Conservation (phyloP, 23 red algal species). For the Gracilaria domingensis region DNA sequence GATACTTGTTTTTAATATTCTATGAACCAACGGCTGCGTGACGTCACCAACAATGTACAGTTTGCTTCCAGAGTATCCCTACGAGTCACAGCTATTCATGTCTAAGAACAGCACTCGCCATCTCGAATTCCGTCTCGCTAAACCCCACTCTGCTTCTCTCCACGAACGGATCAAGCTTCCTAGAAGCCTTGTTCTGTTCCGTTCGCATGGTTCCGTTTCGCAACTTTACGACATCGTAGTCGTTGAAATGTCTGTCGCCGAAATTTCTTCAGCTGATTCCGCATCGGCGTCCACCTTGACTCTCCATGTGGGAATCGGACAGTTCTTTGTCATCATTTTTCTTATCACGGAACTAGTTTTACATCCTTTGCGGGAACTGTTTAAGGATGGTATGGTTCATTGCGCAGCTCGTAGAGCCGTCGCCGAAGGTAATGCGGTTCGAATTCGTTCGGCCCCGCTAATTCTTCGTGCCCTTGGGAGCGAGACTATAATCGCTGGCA, state of each 20-base stretch:
- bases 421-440: background rate
- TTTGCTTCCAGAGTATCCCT: too few relatives aligned
- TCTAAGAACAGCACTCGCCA: too few relatives aligned
- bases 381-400: slow-evolving; percentile 1
- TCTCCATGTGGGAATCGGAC: background rate
- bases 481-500: background rate
- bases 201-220: too few relatives aligned
- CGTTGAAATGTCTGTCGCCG: background rate
- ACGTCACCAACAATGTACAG: too few relatives aligned
- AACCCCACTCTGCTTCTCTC: too few relatives aligned
- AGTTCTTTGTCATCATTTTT: background rate
- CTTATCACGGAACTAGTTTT: slow-evolving; percentile 7
- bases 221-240: background rate
- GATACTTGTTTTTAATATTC: too few relatives aligned
- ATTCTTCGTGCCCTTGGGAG: background rate
- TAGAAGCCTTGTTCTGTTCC: too few relatives aligned
- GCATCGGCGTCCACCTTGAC: background rate
- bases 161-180: too few relatives aligned
- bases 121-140: too few relatives aligned
- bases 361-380: slow-evolving; percentile 3
- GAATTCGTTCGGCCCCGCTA: background rate
- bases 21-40: too few relatives aligned
- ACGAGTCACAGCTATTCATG: too few relatives aligned
- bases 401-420: background rate
- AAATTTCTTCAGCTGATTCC: background rate